Percentiles rank a stretch among this genome's conserved stretches.
phyloP scores from a whole-genome alignment of 73 alveolate genomes.

The Paramecium pentaurelia region DNA sequence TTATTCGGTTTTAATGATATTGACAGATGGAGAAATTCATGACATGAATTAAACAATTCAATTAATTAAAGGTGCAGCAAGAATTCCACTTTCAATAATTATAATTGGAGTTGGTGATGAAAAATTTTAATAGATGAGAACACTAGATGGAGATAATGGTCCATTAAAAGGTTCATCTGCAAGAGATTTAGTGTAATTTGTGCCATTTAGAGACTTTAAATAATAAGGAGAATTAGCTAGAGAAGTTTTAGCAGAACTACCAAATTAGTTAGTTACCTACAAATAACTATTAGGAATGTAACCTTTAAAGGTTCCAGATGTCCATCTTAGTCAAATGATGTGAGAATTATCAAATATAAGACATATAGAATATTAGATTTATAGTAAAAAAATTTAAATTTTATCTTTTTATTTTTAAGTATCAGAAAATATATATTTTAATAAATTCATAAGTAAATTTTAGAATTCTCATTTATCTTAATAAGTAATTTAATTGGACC shows the following conservation, averaged over 20 bases:
- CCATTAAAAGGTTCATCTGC: conserved; percentile 26
- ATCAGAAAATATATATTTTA: no score
- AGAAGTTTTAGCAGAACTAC: conserved; percentile 68
- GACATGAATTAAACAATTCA: conserved; percentile 61
- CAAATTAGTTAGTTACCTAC: conserved; percentile 50
- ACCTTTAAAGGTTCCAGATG: neutral
- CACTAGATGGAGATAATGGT: conserved; percentile 67
- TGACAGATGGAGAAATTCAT: conserved; percentile 83
- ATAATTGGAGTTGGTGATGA: conserved; percentile 70
- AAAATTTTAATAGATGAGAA: conserved; percentile 58
- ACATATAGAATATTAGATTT: neutral
- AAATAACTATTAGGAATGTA: conserved; percentile 12
- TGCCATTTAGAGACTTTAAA: conserved; percentile 53
- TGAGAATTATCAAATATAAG: neutral
- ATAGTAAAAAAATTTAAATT: no score
- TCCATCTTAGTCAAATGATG: conserved; percentile 19
- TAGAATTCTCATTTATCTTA: neutral
- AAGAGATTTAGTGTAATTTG: conserved; percentile 70
- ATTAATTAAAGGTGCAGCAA: conserved; percentile 29
- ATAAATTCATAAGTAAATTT: neutral
- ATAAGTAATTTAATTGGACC: no score
- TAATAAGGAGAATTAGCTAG: conserved; percentile 38
- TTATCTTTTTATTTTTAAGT: no score
- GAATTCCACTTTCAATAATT: conserved; percentile 64
- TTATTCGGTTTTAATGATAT: conserved; percentile 70